Conservation (phyloP, 2,329 filamentous ascomycete genomes). For the Chaetomium sp. region DNA sequence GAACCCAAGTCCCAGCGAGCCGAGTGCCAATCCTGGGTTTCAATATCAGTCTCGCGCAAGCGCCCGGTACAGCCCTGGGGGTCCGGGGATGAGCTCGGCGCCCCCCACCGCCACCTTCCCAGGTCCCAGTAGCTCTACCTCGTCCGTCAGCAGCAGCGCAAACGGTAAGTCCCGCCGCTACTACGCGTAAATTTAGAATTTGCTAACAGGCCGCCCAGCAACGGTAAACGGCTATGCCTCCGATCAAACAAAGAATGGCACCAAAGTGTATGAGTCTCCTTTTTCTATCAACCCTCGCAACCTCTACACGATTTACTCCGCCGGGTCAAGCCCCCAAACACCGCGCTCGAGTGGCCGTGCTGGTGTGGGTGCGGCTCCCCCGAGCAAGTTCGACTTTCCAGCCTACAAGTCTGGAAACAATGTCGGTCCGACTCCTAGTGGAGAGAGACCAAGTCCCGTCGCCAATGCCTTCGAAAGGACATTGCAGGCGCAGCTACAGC, state of each 20-base stretch:
- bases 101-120: conserved; percentile 28
- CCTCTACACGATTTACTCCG: conserved; percentile 18
- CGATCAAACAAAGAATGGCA: conserved; percentile 38
- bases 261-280: conserved; percentile 52
- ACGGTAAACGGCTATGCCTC: conserved; percentile 31
- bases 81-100: conserved; percentile 28
- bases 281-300: conserved; percentile 15
- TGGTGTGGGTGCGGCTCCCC: conserved; percentile 9
- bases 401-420: conserved; percentile 22
- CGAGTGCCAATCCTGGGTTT: conserved; percentile 12
- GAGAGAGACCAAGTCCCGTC: conserved; percentile 25
- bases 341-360: conserved; percentile 21
- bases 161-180: conserved; percentile 23
- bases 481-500: conserved; percentile 31
- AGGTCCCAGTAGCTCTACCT: conserved; percentile 18
- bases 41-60: conserved; percentile 30
- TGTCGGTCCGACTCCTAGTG: conserved; percentile 35
- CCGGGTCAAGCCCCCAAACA: conserved; percentile 20
- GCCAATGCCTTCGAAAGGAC: conserved; percentile 20
- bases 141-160: conserved; percentile 27
- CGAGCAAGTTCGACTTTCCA: conserved; percentile 3
- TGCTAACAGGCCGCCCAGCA: conserved; percentile 24
- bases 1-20: conserved; percentile 16
- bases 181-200: not conserved
- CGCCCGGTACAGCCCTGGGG: conserved; percentile 30